phyloP scores from a whole-genome alignment of 257 asterid genomes.

The Nicotiana undulata region DNA sequence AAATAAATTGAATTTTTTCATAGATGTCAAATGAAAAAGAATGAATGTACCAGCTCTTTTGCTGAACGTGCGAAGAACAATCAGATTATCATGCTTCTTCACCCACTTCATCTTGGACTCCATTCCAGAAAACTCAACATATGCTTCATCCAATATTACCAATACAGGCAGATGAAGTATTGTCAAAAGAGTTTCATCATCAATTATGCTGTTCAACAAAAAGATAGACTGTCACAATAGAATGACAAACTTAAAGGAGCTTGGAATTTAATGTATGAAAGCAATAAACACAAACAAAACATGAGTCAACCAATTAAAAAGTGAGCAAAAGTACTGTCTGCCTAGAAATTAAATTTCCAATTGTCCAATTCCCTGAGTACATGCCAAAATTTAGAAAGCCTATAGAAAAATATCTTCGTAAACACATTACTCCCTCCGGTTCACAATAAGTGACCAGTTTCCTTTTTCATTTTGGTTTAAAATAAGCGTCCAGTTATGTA shows the following conservation, averaged over 20 bases:
- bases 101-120: conserved; percentile 95
- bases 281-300: neutral
- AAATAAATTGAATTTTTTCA: neutral
- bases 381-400: neutral
- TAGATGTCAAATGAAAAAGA: neutral
- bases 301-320: neutral
- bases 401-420: neutral
- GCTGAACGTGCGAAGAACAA: conserved; percentile 95
- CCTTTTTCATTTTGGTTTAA: too few relatives aligned
- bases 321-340: neutral
- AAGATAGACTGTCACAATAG: neutral
- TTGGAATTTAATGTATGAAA: neutral
- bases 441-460: too few relatives aligned
- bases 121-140: conserved; percentile 81
- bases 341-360: neutral
- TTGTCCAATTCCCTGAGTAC: neutral
- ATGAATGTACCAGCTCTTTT: conserved; percentile 79
- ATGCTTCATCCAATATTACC: conserved; percentile 95
- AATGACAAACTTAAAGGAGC: neutral
- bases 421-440: neutral
- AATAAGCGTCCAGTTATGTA: too few relatives aligned
- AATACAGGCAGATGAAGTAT: conserved; percentile 71
- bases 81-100: conserved; percentile 86
- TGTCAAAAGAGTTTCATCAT: conserved; percentile 58
- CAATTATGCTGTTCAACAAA: conserved; percentile 58